A percentile compares a stretch with the other conserved stretches of the same genome.
Conservation (phyloP, 2,329 filamentous ascomycete genomes). For the Aspergillus nomiae region DNA sequence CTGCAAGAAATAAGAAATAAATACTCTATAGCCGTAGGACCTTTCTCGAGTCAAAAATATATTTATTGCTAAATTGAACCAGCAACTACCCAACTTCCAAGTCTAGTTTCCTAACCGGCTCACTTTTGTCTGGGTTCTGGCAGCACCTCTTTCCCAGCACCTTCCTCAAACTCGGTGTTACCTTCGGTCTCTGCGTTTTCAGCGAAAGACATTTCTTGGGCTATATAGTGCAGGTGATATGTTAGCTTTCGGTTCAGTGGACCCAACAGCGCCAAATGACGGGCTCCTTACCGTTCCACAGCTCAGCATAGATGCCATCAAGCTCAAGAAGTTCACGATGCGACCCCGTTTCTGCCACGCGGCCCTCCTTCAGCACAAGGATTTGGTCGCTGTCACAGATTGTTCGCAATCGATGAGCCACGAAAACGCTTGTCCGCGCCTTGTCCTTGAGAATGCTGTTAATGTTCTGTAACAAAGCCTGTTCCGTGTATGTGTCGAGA, state of each 20-base stretch:
- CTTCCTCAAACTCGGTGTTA: conserved; percentile 40
- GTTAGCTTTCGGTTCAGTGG: conserved; percentile 9
- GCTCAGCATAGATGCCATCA: conserved; percentile 74
- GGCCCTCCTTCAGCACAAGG: conserved; percentile 82
- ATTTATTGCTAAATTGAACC: not conserved
- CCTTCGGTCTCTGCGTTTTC: conserved; percentile 44
- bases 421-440: conserved; percentile 85
- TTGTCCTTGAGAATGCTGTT: conserved; percentile 91
- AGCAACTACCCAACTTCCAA: not conserved
- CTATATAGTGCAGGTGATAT: conserved; percentile 37
- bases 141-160: conserved; percentile 22
- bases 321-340: conserved; percentile 80
- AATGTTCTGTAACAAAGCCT: conserved; percentile 86
- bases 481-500: conserved; percentile 90
- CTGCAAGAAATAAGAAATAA: not conserved
- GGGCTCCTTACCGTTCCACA: conserved; percentile 78
- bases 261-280: not conserved
- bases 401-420: conserved; percentile 87
- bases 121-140: conserved; percentile 9
- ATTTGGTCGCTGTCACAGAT: conserved; percentile 94
- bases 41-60: not conserved
- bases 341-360: conserved; percentile 85
- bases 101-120: not conserved
- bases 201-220: conserved; percentile 61
- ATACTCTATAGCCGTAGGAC: not conserved